Conservation (phyloP, 176 grass and related monocot species). For the Bonia amplexicaulis region DNA sequence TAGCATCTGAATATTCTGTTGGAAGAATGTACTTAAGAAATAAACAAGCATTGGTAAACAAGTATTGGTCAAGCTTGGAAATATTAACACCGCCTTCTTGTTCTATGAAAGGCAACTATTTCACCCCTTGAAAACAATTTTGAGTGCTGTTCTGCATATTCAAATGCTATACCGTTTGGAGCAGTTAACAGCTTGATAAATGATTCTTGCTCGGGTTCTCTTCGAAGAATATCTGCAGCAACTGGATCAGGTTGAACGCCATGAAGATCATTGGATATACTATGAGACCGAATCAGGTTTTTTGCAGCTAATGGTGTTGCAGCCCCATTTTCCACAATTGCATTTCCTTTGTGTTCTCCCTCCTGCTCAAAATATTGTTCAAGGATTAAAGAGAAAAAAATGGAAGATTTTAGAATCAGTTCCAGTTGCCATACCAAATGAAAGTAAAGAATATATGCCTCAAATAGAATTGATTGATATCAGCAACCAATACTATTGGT, state of each 20-base stretch:
- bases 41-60: not conserved
- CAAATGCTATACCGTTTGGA: slow-evolving; percentile 61
- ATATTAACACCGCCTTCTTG: not conserved
- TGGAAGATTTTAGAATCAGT: not conserved
- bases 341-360: slow-evolving; percentile 50
- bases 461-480: slow-evolving; percentile 13
- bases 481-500: slow-evolving; percentile 4
- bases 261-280: slow-evolving; percentile 89
- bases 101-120: not conserved
- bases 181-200: slow-evolving; percentile 79
- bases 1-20: not conserved
- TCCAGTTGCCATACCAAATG: slow-evolving; percentile 1
- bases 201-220: slow-evolving; percentile 89
- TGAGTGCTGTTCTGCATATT: not conserved
- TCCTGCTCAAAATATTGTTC: slow-evolving; percentile 45
- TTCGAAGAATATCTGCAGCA: slow-evolving; percentile 97
- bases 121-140: not conserved
- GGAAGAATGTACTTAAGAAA: not conserved
- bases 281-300: slow-evolving; percentile 73
- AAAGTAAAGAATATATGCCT: slow-evolving; percentile 4
- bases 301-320: slow-evolving; percentile 52
- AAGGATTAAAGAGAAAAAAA: slow-evolving; percentile 1
- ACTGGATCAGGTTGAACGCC: slow-evolving; percentile 82
- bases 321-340: slow-evolving; percentile 58
- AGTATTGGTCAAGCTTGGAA: not conserved